A percentile compares a stretch with the other conserved stretches of the same genome.
Conservation (phyloP, 345 rosid species). For the Eucalyptus sideroxylon region DNA sequence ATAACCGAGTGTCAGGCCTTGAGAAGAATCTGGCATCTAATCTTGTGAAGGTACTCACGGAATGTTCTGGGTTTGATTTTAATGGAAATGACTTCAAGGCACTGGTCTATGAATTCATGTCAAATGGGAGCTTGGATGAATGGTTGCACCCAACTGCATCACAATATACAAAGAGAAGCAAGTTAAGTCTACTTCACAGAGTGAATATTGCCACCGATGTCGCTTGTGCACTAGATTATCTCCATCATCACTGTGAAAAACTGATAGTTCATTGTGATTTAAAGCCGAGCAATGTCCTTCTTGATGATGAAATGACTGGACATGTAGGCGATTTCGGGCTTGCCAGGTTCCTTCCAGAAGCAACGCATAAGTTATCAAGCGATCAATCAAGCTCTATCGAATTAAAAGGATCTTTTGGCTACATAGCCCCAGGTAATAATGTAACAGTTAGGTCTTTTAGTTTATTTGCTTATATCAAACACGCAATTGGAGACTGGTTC, state of each 20-base stretch:
- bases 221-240: background rate
- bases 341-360: background rate
- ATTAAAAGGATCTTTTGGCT: background rate
- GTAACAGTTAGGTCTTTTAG: background rate
- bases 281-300: background rate
- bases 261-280: background rate
- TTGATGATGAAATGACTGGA: background rate
- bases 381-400: background rate
- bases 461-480: background rate
- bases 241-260: background rate
- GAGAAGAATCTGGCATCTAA: background rate
- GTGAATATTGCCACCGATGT: background rate
- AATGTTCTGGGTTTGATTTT: background rate
- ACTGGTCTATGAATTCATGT: background rate
- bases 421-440: background rate
- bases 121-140: background rate
- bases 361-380: fast-evolving
- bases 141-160: background rate
- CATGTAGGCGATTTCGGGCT: background rate
- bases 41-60: background rate
- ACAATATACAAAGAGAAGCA: background rate
- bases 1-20: background rate
- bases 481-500: fast-evolving
- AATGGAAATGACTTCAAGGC: background rate
- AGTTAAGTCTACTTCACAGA: background rate